Conservation (phyloP, 2,329 filamentous ascomycete genomes). For the Talaromyces sp. region DNA sequence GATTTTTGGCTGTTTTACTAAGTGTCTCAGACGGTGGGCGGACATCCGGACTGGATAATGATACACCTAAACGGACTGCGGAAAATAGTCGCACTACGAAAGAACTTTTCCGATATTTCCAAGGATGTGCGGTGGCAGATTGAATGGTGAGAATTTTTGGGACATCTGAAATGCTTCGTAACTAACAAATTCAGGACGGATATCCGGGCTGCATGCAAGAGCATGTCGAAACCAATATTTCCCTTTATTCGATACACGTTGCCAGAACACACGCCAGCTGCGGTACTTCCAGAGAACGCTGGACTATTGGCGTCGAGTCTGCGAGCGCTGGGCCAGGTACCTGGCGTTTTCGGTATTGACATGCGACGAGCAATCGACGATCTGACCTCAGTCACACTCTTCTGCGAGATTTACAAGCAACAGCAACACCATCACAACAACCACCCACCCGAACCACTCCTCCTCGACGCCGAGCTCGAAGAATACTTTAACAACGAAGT, state of each 20-base stretch:
- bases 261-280: slow-evolving; percentile 20
- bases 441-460: slow-evolving; percentile 21
- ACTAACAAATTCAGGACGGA: slow-evolving; percentile 26
- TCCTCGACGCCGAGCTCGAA: slow-evolving; percentile 31
- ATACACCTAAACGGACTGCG: slow-evolving; percentile 35
- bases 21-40: slow-evolving; percentile 29
- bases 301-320: slow-evolving; percentile 28
- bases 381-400: slow-evolving; percentile 30
- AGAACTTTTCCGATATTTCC: slow-evolving; percentile 33
- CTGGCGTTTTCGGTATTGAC: slow-evolving; percentile 28
- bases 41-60: slow-evolving; percentile 34
- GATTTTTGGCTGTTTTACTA: background rate
- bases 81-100: slow-evolving; percentile 34
- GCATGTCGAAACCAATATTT: slow-evolving; percentile 33
- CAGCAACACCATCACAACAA: slow-evolving; percentile 23
- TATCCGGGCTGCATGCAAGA: slow-evolving; percentile 36
- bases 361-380: slow-evolving; percentile 31
- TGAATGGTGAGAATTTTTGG: slow-evolving; percentile 26
- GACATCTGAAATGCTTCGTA: background rate
- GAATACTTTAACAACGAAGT: slow-evolving; percentile 38
- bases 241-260: slow-evolving; percentile 31
- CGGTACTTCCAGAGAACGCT: slow-evolving; percentile 16
- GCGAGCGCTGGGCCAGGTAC: slow-evolving; percentile 26
- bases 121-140: slow-evolving; percentile 34
- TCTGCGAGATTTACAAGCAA: slow-evolving; percentile 32